These are phyloP conservation scores for Crepidotus variabilis DNA, from an alignment of 768 basidiomycete genomes.

Conservation along the genomic window DNA sequence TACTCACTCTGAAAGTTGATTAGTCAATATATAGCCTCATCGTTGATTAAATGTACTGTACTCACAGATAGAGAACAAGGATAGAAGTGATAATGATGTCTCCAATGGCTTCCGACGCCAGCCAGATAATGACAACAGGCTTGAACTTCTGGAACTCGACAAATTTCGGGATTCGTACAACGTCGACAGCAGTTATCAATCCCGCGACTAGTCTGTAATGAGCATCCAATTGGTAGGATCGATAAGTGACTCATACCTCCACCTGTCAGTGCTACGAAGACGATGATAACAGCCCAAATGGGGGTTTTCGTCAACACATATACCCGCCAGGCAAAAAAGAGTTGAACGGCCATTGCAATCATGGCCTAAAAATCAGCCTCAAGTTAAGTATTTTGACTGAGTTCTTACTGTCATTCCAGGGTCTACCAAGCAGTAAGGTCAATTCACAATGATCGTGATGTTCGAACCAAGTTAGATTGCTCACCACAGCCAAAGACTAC, in stretches of 20 bases:
- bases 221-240: background rate
- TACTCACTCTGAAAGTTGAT: too few species aligned
- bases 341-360: conserved; percentile 39
- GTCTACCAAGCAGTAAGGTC: background rate
- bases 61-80: conserved; percentile 41
- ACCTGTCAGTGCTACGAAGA: conserved; percentile 15
- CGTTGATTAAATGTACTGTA: background rate
- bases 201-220: conserved; percentile 17
- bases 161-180: conserved; percentile 19
- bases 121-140: conserved; percentile 33
- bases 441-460: background rate
- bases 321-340: conserved; percentile 43
- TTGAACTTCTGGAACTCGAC: conserved; percentile 26
- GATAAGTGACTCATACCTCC: conserved; percentile 12
- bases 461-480: background rate
- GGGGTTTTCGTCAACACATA: conserved; percentile 22
- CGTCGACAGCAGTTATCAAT: conserved; percentile 25
- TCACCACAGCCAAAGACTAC: background rate
- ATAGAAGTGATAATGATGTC: conserved; percentile 40
- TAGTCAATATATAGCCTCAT: background rate
- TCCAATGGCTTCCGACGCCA: conserved; percentile 34
- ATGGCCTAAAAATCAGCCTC: conserved; percentile 30
- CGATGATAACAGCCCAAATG: conserved; percentile 6
- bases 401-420: background rate
- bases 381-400: background rate